These are phyloP conservation scores for Fomitopsis serialis DNA, from an alignment of 768 basidiomycete genomes.

Conservation along the genomic window DNA sequence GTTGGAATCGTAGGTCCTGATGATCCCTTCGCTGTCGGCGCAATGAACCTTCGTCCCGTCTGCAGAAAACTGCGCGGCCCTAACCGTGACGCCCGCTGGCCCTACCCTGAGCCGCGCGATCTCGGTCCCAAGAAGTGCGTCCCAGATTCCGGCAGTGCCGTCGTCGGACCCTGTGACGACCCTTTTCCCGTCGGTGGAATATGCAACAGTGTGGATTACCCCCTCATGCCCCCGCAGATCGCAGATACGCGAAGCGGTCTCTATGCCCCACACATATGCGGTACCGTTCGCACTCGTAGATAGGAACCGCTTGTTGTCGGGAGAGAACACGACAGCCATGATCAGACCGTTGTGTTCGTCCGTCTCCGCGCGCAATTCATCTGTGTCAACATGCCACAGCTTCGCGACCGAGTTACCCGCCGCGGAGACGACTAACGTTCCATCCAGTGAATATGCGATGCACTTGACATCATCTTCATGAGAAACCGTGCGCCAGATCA, in stretches of 20 bases:
- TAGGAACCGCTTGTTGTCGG: conserved; percentile 10
- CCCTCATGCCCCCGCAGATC: conserved; percentile 14
- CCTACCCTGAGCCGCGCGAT: conserved; percentile 10
- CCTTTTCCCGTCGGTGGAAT: conserved; percentile 13
- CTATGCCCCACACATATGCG: conserved; percentile 5
- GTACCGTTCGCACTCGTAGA: conserved; percentile 4
- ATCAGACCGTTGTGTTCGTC: conserved; percentile 13
- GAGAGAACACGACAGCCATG: conserved; percentile 14
- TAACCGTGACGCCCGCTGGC: conserved; percentile 24
- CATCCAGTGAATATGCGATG: conserved; percentile 25
- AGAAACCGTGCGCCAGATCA: no score
- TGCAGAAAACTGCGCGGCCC: conserved; percentile 37
- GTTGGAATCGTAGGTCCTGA: conserved; percentile 11
- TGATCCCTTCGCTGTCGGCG: conserved; percentile 30
- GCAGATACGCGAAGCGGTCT: background rate
- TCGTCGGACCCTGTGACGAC: conserved; percentile 18
- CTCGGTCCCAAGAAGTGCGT: conserved; percentile 11
- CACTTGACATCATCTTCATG: conserved; percentile 6
- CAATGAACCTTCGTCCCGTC: conserved; percentile 39
- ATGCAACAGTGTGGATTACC: conserved; percentile 7
- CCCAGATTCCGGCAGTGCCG: conserved; percentile 17
- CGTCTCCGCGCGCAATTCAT: conserved; percentile 11
- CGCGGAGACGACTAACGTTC: conserved; percentile 22
- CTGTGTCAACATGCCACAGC: conserved; percentile 24
- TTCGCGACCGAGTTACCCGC: conserved; percentile 21